A percentile compares a stretch with the other conserved stretches of the same genome.
Conservation (phyloP, 2,329 filamentous ascomycete species). For the Epichloe typhina region DNA sequence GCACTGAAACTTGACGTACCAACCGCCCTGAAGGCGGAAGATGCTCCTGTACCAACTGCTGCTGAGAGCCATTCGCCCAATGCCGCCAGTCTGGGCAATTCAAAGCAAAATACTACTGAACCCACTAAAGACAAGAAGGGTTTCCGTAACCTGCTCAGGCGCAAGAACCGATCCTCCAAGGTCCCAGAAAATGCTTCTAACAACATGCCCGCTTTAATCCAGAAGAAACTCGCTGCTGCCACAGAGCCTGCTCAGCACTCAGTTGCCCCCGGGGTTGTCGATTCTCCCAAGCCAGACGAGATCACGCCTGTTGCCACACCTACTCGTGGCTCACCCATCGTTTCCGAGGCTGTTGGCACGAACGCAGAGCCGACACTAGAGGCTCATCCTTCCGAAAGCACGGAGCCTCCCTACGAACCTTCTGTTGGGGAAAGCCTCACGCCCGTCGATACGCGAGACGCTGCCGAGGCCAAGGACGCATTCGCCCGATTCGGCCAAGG, state of each 20-base stretch:
- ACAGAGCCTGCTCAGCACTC: conserved; percentile 7
- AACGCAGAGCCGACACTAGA: background rate
- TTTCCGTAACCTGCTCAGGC: conserved; percentile 52
- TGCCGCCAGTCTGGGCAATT: conserved; percentile 16
- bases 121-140: conserved; percentile 33
- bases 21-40: conserved; percentile 14
- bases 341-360: background rate
- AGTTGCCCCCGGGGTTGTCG: background rate
- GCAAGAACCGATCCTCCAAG: conserved; percentile 48
- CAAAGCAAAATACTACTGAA: conserved; percentile 34
- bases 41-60: background rate
- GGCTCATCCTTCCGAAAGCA: background rate
- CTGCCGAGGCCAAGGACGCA: conserved; percentile 44
- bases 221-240: conserved; percentile 20
- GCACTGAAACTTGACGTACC: background rate
- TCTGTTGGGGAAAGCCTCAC: conserved; percentile 31
- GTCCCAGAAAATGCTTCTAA: conserved; percentile 38
- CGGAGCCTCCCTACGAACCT: conserved; percentile 10
- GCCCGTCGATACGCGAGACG: conserved; percentile 46
- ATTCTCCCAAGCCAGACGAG: background rate
- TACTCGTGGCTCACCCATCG: background rate
- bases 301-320: background rate
- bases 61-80: background rate
- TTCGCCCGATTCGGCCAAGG: conserved; percentile 73
- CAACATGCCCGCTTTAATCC: conserved; percentile 39